A percentile compares a stretch with the other conserved stretches of the same genome.
Conservation (phyloP, 176 grass and related monocot species). For the Aechmea fasciata region DNA sequence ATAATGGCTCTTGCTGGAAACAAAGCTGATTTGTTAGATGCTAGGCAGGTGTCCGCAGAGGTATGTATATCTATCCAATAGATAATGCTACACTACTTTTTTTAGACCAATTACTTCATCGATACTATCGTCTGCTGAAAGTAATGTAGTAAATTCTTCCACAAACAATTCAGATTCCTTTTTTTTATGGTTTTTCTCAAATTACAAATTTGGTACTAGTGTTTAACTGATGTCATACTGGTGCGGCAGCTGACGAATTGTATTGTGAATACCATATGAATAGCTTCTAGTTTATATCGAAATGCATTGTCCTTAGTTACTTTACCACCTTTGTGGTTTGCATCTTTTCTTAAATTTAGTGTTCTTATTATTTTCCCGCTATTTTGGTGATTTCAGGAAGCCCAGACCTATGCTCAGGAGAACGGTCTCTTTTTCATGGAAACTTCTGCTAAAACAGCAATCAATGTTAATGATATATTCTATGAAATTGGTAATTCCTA, state of each 20-base stretch:
- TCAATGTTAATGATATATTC: slow-evolving; percentile 84
- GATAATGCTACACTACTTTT: no score
- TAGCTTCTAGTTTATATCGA: no score
- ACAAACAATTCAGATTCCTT: no score
- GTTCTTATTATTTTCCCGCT: background rate
- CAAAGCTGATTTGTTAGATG: slow-evolving; percentile 79
- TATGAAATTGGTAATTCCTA: slow-evolving; percentile 71
- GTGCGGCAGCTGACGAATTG: no score
- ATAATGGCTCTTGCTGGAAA: slow-evolving; percentile 94
- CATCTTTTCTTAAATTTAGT: background rate
- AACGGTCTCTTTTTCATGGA: slow-evolving; percentile 86
- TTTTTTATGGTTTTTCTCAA: no score
- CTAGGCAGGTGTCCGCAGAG: slow-evolving; percentile 66
- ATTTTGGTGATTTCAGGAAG: slow-evolving; percentile 43
- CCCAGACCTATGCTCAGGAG: slow-evolving; percentile 69
- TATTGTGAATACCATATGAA: no score
- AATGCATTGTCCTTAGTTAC: no score
- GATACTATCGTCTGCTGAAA: no score
- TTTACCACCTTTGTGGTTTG: no score
- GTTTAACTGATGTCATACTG: background rate
- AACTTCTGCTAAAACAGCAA: slow-evolving; percentile 89
- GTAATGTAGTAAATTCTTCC: no score
- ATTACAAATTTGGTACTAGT: background rate
- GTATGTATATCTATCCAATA: slow-evolving; percentile 27
- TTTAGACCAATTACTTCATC: no score